Base-by-base conservation (phyloP, 2,329 filamentous ascomycete species). In the Pyrenochaeta sp. region DNA sequence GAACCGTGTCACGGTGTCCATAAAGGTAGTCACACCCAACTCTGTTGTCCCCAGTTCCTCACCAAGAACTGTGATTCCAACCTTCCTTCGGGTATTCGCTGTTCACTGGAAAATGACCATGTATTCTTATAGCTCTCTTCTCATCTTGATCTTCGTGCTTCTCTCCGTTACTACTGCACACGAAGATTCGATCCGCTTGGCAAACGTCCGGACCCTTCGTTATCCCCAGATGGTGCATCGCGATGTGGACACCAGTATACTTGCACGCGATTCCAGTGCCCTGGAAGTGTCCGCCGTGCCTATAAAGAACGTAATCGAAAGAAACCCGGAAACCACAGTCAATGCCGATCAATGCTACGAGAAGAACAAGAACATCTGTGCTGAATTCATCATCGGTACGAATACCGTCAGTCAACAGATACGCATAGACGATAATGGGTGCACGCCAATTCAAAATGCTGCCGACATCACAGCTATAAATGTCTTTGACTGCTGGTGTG, bases 341-440 rank as follows among this genome's bases (percentile, higher is more conserved):
- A n/a, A 17, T 14, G 15, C 17, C 23, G 43, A 47, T 11, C 17
- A 51, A 12, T 47, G 43, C 12, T 27, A 47, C 7, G 15, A 36
- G 1, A 37, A 42, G 11, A 10, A 40, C 17, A 21, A 21, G 15
- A 33, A 41, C 21, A 33, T 51, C 14, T 51, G 49, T 6, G 49
- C 49, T 20, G 43, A 51, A 7, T 23, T 42, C 30, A 47, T 46
- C 33, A 47, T 51, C 1, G 49, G 49, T 4, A 31, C 11, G 33
- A 17, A 41, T 20, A 47, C 12, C 5, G 31, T 43, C 15, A 42
- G 29, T 21, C 46, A 49, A 17, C 35, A 41, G 17, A 36, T 36
- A n/a, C 33, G n/a, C 20, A 30, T 47, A 3, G 29, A 42, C 14
- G 45, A 35, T 9, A 21, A 46, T n/a, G 43, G 49, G 7, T 51